phyloP scores from a whole-genome alignment of 305 asterid species.

The Solanum hybrid region DNA sequence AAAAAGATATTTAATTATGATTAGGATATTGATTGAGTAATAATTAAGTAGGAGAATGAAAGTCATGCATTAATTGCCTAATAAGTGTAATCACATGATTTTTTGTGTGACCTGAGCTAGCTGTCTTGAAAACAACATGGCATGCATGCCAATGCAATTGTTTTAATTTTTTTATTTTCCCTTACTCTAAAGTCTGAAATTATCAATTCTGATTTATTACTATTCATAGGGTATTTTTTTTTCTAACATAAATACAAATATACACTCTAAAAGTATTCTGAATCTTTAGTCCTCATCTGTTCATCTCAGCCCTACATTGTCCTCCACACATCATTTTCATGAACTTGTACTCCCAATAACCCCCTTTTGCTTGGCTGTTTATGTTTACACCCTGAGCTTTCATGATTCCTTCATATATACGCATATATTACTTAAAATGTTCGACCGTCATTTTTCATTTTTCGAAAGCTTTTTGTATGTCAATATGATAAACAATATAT shows the following conservation, averaged over 20 bases:
- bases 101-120: background rate
- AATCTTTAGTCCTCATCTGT: background rate
- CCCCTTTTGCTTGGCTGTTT: conserved; percentile 4
- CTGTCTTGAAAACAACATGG: conserved; percentile 24
- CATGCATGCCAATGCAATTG: conserved; percentile 3
- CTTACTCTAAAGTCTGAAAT: background rate
- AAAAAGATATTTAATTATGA: background rate
- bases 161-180: background rate
- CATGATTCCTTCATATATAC: background rate
- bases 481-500: background rate
- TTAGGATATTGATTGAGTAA: background rate
- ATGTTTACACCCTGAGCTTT: background rate
- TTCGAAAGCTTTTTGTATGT: background rate
- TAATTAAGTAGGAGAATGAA: background rate
- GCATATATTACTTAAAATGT: too few relatives aligned
- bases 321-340: background rate
- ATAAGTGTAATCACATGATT: conserved; percentile 33
- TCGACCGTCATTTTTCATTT: background rate
- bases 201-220: background rate
- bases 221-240: background rate
- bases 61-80: conserved; percentile 18
- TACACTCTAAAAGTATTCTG: background rate
- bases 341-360: background rate
- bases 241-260: background rate
- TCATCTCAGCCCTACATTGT: background rate